A percentile compares a stretch with the other conserved stretches of the same genome.
Evolutionary conservation across 257 asterid genomes (phyloP).

Genomic region (Catharanthus roseus): DNA sequence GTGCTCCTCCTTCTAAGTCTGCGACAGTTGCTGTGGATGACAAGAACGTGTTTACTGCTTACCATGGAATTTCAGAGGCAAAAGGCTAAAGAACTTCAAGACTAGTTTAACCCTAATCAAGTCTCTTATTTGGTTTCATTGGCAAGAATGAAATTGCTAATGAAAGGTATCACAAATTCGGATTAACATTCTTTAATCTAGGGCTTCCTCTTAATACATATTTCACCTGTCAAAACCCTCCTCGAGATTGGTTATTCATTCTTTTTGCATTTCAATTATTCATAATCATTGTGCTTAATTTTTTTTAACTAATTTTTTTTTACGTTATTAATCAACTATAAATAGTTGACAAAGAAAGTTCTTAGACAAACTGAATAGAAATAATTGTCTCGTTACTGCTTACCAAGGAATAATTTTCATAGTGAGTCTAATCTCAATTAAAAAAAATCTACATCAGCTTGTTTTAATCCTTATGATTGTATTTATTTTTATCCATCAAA

Average conservation of each 20-base stretch:
- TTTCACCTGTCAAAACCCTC: background rate
- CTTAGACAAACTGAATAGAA: background rate
- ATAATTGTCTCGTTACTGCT: too few species aligned
- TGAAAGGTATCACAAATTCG: conserved; percentile 58
- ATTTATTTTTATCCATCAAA: too few species aligned
- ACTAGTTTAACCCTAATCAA: conserved; percentile 79
- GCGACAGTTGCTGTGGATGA: conserved; percentile 39
- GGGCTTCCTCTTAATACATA: background rate
- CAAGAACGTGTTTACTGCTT: conserved; percentile 40
- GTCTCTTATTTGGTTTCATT: conserved; percentile 91
- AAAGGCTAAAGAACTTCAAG: conserved; percentile 93
- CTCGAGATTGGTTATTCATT: background rate
- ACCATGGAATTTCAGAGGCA: conserved; percentile 93
- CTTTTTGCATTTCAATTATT: background rate
- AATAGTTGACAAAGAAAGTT: background rate
- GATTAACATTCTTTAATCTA: background rate
- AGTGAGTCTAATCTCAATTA: too few species aligned
- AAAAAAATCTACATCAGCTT: too few species aligned
- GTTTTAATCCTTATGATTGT: too few species aligned
- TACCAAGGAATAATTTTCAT: too few species aligned
- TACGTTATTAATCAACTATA: background rate
- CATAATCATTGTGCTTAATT: background rate
- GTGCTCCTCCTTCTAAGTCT: conserved; percentile 37
- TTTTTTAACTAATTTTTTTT: background rate
- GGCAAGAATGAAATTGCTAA: conserved; percentile 85